Evolutionary conservation across 495 filamentous ascomycete genomes (phyloP), one percentile per base, ranked within the genome.

Genomic region (Aspergillus carlsbadensis): DNA sequence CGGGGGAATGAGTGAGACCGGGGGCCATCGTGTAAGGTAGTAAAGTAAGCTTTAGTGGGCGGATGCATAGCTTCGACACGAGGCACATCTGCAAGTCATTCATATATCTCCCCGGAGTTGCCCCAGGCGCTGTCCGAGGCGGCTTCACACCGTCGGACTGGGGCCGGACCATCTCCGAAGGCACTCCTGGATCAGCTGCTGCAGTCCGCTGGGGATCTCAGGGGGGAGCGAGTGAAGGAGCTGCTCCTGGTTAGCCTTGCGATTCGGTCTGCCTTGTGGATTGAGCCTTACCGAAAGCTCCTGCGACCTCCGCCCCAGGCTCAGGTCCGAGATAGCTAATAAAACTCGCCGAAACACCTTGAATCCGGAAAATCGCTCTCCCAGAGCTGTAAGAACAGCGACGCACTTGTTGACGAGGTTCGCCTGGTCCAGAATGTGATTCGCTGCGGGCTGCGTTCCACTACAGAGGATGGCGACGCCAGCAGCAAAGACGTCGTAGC

Each of bases 91-190:
- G 13, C 33, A 6, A 35, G 33, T 6, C 33, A 35, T 13, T 13
- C 37, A 40, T 40, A 40, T 40, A 40, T 40, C n/a, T n/a, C n/a
- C n/a, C n/a, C n/a, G n/a, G n/a, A n/a, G n/a, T n/a, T n/a, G n/a
- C n/a, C n/a, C n/a, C n/a, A n/a, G n/a, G n/a, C n/a, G n/a, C n/a
- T n/a, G n/a, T n/a, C n/a, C n/a, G n/a, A n/a, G 37, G 8, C 37
- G n/a, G 37, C n/a, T n/a, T 43, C 40, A 43, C 20, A 45, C 21
- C 42, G 42, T 45, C 42, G 42, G 42, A 45, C 42, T 45, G 42
- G 42, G 21, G 5, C 42, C 42, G 42, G 42, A 45, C 2, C 3
- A 45, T 45, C 13, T 45, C 42, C 42, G 42, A 45, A 45, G 8
- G 2, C 24, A 45, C 21, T 45, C 8, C 17, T 45, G 42, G 42